These are phyloP conservation scores for Moesziomyces sp. DNA, from an alignment of 1,284 basidiomycete genomes.

Conservation along the genomic window DNA sequence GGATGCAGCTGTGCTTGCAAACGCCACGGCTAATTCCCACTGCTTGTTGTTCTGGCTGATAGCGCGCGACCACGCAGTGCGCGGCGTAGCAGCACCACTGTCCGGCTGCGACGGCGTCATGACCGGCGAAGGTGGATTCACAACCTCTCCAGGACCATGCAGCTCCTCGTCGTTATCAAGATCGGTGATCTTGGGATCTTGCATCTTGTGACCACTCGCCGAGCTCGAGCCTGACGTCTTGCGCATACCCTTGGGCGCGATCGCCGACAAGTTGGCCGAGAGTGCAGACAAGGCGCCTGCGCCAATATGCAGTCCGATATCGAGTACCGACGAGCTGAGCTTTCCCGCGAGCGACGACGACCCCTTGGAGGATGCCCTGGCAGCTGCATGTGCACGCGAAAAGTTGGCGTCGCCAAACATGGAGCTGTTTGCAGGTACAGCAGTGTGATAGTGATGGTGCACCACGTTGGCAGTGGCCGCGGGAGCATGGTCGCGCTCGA, in stretches of 20 bases:
- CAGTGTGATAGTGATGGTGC: constrained; percentile 44
- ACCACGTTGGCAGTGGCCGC: constrained; percentile 14
- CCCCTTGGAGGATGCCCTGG: constrained; percentile 11
- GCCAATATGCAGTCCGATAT: constrained; percentile 42
- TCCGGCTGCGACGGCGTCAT: constrained; percentile 11
- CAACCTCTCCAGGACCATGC: background rate
- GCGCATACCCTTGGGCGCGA: constrained; percentile 13
- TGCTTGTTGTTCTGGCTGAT: constrained; percentile 47
- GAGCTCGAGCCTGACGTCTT: background rate
- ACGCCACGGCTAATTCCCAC: constrained; percentile 52
- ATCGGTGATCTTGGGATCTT: constrained; percentile 36
- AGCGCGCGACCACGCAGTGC: constrained; percentile 31
- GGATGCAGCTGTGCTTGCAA: constrained; percentile 45
- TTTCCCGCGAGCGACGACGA: constrained; percentile 32
- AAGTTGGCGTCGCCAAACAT: constrained; percentile 17
- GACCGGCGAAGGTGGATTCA: background rate
- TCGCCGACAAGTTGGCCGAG: constrained; percentile 35
- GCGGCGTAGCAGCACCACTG: constrained; percentile 24
- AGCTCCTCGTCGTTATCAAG: constrained; percentile 41
- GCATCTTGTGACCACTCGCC: constrained; percentile 3
- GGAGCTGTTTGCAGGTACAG: constrained; percentile 1
- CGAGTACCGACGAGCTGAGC: constrained; percentile 30
- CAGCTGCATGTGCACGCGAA: constrained; percentile 36
- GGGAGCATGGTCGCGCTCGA: constrained; percentile 11
- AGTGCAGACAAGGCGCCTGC: constrained; percentile 40